Evolutionary conservation across 768 basidiomycete genomes (phyloP), one percentile per base, ranked within the genome.

Genomic region (Termitomyces sp.): DNA sequence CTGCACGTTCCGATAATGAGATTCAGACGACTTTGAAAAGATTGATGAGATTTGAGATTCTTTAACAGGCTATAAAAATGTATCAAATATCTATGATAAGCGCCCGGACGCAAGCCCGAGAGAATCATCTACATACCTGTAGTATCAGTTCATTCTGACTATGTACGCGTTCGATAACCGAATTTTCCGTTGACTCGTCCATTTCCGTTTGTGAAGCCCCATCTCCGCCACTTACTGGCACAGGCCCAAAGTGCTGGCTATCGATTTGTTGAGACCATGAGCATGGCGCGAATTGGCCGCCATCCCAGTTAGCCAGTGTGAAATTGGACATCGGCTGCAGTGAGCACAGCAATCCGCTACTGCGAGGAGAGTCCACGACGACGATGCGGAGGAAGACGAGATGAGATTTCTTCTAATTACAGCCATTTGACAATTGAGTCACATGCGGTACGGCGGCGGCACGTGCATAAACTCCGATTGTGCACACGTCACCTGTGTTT

Each of bases 221-320:
- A 31, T 38, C 26, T 37, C 21, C 43, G 12, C 17, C 42, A 38
- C 12, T 31, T 21, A 38, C 41, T 23, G 33, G 41, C 30, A 43
- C 43, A 17, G 49, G 21, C 11, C 11, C 10, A 40, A 30, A 23
- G 15, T 47, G 26, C 3, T 47, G 41, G 48, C 37, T 41, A 45
- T 48, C 41, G 30, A 11, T 38, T 40, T 41, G 47, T 15, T 37
- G 43, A 17, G 38, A 15, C 55, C 50, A 47, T 28, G 48, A 46
- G 41, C 54, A 49, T 40, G 47, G 50, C 1, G 47, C 14, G 12
- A 58, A 50, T 58, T 54, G 56, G 17, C 50, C 33, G 37, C 60
- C 60, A 31, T 63, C 60, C 64, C 64, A 62, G n/a, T 62, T 63
- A 10, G 50, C 62, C 50, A 59, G 57, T 33, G 62, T 60, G 11